Evolutionary conservation across 2,329 filamentous ascomycete genomes (phyloP).

Genomic region (Xylaria hypoxylon): DNA sequence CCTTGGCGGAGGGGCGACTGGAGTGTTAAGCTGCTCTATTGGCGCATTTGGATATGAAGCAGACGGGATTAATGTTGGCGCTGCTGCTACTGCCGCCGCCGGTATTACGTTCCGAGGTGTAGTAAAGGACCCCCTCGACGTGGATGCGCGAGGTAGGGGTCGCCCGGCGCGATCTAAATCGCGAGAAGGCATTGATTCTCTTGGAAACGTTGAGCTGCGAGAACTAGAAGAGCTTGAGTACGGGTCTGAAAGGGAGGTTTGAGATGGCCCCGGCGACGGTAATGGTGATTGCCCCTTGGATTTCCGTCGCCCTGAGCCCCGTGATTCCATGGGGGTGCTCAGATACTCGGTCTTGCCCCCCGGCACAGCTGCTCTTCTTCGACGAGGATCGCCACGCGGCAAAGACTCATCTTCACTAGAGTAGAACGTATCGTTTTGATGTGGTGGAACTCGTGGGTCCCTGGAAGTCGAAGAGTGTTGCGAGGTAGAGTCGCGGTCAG

Average conservation of each 20-base stretch:
- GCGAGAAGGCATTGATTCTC: constrained; percentile 42
- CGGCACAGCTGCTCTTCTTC: constrained; percentile 43
- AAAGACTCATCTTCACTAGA: constrained; percentile 51
- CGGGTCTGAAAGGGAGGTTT: constrained; percentile 42
- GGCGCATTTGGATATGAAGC: constrained; percentile 31
- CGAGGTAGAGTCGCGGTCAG: constrained; percentile 44
- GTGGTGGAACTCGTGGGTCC: constrained; percentile 41
- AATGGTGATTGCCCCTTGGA: constrained; percentile 45
- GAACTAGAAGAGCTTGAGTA: constrained; percentile 43
- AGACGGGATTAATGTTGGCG: not conserved
- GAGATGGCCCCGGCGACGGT: constrained; percentile 45
- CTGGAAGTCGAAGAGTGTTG: constrained; percentile 41
- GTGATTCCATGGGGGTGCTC: constrained; percentile 40
- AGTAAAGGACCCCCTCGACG: constrained; percentile 38
- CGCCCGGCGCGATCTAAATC: constrained; percentile 42
- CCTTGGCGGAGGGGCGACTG: constrained; percentile 38
- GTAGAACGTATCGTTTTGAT: constrained; percentile 44
- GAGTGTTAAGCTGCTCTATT: constrained; percentile 31
- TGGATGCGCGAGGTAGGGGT: constrained; percentile 45
- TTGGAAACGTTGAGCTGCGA: constrained; percentile 50
- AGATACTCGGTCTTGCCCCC: constrained; percentile 42
- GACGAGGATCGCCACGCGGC: constrained; percentile 37
- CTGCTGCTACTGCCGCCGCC: constrained; percentile 32
- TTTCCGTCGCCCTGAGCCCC: constrained; percentile 38
- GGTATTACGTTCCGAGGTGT: constrained; percentile 40